Conservation (phyloP, 257 asterid genomes). For the Solanum piurae region DNA sequence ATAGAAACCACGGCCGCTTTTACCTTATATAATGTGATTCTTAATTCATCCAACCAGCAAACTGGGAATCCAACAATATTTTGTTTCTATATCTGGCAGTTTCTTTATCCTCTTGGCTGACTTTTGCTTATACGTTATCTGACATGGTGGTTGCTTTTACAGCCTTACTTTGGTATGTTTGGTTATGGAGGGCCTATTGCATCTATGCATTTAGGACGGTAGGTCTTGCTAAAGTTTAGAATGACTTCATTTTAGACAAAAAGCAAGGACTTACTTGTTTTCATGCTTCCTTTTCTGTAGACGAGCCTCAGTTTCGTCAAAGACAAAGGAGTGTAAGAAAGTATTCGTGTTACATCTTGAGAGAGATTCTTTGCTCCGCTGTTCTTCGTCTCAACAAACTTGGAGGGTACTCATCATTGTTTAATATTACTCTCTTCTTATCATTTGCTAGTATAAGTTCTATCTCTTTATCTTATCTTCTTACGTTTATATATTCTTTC, state of each 20-base stretch:
- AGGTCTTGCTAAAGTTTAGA: conserved; percentile 6
- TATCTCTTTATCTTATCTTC: neutral
- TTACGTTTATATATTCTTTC: neutral
- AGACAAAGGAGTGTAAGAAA: conserved; percentile 38
- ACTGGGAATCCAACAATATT: neutral
- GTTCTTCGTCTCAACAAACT: conserved; percentile 27
- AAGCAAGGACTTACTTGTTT: neutral
- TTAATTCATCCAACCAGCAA: neutral
- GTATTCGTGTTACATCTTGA: conserved; percentile 47
- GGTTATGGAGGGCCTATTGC: conserved; percentile 82
- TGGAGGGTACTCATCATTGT: conserved; percentile 48
- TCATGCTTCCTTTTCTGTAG: conserved; percentile 18
- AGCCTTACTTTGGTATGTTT: conserved; percentile 87
- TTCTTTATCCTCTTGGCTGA: neutral
- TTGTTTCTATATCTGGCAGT: neutral
- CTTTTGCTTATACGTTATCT: neutral
- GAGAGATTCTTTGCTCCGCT: conserved; percentile 47
- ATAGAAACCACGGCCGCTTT: neutral
- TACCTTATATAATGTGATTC: neutral
- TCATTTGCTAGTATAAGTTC: neutral
- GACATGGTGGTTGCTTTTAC: conserved; percentile 7
- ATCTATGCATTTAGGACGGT: conserved; percentile 78
- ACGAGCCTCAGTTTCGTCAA: conserved; percentile 52
- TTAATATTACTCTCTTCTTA: neutral
- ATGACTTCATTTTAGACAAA: neutral